Evolutionary conservation across 306 rosid genomes (phyloP), one percentile per base, ranked within the genome.

Genomic region (Chamaecrista fasciculata): DNA sequence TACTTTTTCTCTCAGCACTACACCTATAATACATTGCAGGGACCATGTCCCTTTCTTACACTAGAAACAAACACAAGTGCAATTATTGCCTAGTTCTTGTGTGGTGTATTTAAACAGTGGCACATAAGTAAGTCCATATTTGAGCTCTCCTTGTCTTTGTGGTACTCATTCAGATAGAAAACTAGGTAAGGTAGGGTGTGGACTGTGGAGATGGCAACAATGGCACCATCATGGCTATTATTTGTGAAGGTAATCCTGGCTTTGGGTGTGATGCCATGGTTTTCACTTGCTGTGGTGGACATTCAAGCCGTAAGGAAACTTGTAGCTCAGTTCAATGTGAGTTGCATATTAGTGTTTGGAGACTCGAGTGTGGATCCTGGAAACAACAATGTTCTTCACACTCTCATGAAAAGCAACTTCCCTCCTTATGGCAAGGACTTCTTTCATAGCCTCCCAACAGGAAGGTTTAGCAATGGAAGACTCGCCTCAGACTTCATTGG

Each of bases 341-440:
- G 67, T 1, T 79, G 91, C 48, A 40, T 88, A 14, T 55, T 91
- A 20, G 92, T 88, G 28, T 91, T 91, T 42, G 95, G 97, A 53
- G 95, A 91, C 62, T 91, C 92, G 0, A 91, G 92, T 60, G 97
- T 91, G 42, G 95, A 91, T 74, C 80, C 97, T 20, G 95, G 97
- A 1, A 91, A 88, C 55, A 91, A 88, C 82, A 84, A 91, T 71
- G 71, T 56, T 63, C 92, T 91, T 61, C 59, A n/a, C 4, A 91
- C 97, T 9, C 24, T 67, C 5, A 23, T 76, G 78, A 88, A 91
- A 67, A 60, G 92, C 59, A 91, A 91, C 66, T 88, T 88, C 59
- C 85, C 67, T 64, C 97, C 97, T 64, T 91, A 91, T 59, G 97
- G 95, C 5, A 82, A 75, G 16, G 62, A 86, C 71, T 88, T 84